Base-by-base conservation (phyloP, 768 basidiomycete genomes). In the Obba rivulosa region DNA sequence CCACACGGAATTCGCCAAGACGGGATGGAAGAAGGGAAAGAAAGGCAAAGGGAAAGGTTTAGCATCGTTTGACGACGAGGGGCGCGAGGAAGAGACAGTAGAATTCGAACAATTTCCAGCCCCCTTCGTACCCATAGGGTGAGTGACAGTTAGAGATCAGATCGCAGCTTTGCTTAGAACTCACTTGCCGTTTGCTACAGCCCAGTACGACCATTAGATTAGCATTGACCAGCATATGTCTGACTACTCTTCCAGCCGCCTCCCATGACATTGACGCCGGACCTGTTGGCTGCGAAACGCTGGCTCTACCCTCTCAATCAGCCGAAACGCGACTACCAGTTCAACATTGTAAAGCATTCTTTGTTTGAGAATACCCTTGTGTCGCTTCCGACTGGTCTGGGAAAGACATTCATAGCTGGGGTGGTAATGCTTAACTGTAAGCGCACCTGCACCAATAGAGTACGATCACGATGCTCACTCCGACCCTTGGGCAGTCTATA, bases 391-490 rank as follows among this genome's bases (percentile, higher is more conserved):
- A 99, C 96, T 0, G 96, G 96, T 39, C 71, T 98, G 11, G 96
- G 96, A 14, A 99, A 99, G 69, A 99, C 96, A 0, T 98, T 99
- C 59, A 87, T 99, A 51, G 96, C 96, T 3, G 93, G 95, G 1
- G 92, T 91, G 2, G 79, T 99, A 18, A 97, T 99, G 95, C 69
- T 94, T 23, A 95, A 94, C 60, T 95, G 92, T 92, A 58, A 58
- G 77, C 60, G 35, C 16, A 23, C n/a, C 44, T 20, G 36, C 28
- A 31, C 13, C 13, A 5, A 31, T 31, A 31, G 5, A 31, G 13
- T 31, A 13, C 28, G 20, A 22, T 49, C 23, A 34, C 21, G 7
- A 34, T 18, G 38, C 47, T 35, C 24, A 53, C 41, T 57, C n/a
- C 52, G 11, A 21, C 24, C 18, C 40, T 17, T 52, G 18, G 35